phyloP scores from a whole-genome alignment of 257 asterid species.

The Solanum chilense region DNA sequence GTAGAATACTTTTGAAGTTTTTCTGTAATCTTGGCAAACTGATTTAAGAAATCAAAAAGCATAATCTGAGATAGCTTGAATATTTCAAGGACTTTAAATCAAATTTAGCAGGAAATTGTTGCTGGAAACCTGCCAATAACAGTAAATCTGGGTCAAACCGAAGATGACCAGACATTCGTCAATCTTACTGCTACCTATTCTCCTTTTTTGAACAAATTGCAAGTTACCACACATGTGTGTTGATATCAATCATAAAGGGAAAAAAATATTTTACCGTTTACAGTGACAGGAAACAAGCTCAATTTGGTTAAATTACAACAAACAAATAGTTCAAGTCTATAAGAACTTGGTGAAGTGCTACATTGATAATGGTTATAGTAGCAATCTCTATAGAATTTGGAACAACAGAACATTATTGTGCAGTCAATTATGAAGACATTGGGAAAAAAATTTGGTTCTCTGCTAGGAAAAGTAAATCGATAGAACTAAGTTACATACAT shows the following conservation, averaged over 20 bases:
- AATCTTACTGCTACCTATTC: not conserved
- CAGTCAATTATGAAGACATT: not conserved
- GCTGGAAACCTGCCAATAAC: not conserved
- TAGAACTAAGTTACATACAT: not conserved
- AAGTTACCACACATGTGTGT: not conserved
- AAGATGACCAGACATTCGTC: not conserved
- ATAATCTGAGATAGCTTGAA: not conserved
- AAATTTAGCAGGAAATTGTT: not conserved
- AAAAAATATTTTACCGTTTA: not conserved
- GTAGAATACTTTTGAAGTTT: not conserved
- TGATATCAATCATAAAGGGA: not conserved
- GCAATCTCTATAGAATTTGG: not conserved
- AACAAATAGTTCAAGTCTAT: not conserved
- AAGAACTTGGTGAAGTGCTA: not conserved
- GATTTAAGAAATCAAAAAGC: not conserved
- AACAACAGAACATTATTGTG: not conserved
- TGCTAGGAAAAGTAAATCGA: not conserved
- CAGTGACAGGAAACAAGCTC: not conserved
- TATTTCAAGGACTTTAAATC: not conserved
- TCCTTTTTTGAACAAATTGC: not conserved
- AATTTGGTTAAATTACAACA: not conserved
- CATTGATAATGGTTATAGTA: not conserved
- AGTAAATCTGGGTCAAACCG: not conserved
- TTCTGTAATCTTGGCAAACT: not conserved
- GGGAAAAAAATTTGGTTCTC: not conserved